Evolutionary conservation across 2,329 filamentous ascomycete genomes (phyloP), one percentile per base, ranked within the genome.

Genomic region (Xylaria sp.): DNA sequence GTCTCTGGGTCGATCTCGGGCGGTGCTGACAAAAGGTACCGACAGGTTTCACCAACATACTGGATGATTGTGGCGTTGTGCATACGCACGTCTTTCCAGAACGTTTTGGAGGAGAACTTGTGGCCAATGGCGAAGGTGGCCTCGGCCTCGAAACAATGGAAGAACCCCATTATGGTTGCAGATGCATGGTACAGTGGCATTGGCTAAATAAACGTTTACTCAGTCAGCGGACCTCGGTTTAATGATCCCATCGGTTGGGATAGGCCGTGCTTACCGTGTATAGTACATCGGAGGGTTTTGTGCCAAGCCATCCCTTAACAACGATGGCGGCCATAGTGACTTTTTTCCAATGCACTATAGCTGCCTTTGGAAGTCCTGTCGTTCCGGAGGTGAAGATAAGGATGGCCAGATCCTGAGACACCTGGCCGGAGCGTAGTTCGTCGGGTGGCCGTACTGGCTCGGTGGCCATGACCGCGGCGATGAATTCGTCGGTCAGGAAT

Each of bases 151-250:
- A 94, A 72, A 23, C 83, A 81, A 52, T 84, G 78, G 52, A 80
- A 73, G 59, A 92, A 83, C 23, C 87, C 90, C 49, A 96, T 79
- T 5, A 94, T 67, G 3, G 84, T 77, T 10, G 89, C 92, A 0
- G 91, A 91, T 47, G 88, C 88, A 76, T 96, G 92, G 71, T 96
- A 96, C 5, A 96, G 79, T 0, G 92, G 92, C 90, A 96, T 95
- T 59, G 87, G 87, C 87, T 90, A 61, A 18, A 63, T n/a, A 30
- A 30, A 30, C 23, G 23, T 2, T 54, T 7, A 19, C 30, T 60
- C 37, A 61, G 53, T 59, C 9, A 59, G 34, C 4, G 37, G 30
- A 42, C 3, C 42, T 13, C 5, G 2, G n/a, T 35, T 8, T 2
- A 51, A 11, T 47, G 18, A 30, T 16, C n/a, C 44, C 4, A 49